Evolutionary conservation across 805 yeast species (phyloP).

Genomic region (Zygoascus biomembranicola): DNA sequence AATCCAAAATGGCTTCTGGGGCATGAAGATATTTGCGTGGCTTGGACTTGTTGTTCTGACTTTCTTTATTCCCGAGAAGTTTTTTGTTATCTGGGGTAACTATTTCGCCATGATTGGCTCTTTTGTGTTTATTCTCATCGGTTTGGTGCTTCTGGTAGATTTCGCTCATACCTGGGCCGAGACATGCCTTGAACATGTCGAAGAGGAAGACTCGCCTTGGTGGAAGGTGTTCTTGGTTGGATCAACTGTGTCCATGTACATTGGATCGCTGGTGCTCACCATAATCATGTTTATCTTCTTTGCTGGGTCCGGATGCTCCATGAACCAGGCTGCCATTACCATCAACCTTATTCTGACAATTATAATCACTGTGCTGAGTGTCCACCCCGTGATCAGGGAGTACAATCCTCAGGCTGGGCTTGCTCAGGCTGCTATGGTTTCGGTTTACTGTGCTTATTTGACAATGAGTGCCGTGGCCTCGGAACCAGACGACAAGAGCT

Average conservation of each 20-base stretch:
- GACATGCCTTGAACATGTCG: constrained; percentile 83
- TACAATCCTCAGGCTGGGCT: constrained; percentile 91
- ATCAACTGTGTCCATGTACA: constrained; percentile 82
- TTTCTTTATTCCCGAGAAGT: constrained; percentile 77
- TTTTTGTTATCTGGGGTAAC: constrained; percentile 86
- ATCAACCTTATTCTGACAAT: constrained; percentile 62
- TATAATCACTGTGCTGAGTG: constrained; percentile 58
- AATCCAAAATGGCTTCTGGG: constrained; percentile 92
- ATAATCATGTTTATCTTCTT: constrained; percentile 75
- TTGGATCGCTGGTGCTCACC: constrained; percentile 63
- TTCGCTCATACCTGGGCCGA: constrained; percentile 99
- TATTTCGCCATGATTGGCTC: constrained; percentile 79
- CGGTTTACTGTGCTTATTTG: constrained; percentile 84
- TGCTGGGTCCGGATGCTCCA: constrained; percentile 70
- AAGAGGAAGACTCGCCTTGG: constrained; percentile 54
- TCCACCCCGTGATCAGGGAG: constrained; percentile 81
- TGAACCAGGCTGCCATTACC: constrained; percentile 83
- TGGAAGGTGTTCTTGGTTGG: constrained; percentile 81
- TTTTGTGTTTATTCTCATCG: constrained; percentile 78
- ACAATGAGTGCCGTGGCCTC: constrained; percentile 89
- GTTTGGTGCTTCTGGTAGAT: constrained; percentile 83
- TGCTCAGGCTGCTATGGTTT: constrained; percentile 95
- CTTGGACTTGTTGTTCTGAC: constrained; percentile 46
- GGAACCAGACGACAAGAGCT: constrained; percentile 88
- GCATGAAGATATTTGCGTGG: constrained; percentile 59